Evolutionary conservation across 306 rosid genomes (phyloP).

Genomic region (Citrullus mucosospermus): DNA sequence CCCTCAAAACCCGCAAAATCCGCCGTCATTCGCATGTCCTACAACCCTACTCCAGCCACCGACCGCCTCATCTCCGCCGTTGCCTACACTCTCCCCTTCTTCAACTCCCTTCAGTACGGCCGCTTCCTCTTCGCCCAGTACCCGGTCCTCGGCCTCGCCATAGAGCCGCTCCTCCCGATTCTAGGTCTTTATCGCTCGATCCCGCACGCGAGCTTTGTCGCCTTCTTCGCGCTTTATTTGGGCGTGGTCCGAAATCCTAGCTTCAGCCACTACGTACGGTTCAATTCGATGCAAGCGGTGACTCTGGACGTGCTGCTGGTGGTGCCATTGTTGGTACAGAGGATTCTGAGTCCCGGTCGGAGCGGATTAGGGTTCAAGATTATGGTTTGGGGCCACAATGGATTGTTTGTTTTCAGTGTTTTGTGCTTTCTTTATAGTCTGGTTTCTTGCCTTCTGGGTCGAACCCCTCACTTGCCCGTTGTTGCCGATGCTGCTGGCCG

Average conservation of each 20-base stretch:
- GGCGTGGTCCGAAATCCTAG: conserved; percentile 71
- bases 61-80: conserved; percentile 74
- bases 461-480: conserved; percentile 62
- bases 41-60: conserved; percentile 34
- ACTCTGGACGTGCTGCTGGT: conserved; percentile 75
- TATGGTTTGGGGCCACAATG: conserved; percentile 39
- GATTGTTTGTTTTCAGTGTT: conserved; percentile 42
- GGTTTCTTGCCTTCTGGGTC: conserved; percentile 46
- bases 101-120: conserved; percentile 84
- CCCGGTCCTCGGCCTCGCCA: conserved; percentile 44
- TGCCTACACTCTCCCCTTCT: conserved; percentile 73
- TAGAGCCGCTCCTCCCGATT: conserved; percentile 70
- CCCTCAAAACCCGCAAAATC: conserved; percentile 1
- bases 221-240: conserved; percentile 83
- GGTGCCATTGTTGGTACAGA: conserved; percentile 47
- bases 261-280: conserved; percentile 47
- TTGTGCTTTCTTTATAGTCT: conserved; percentile 48
- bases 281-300: conserved; percentile 84
- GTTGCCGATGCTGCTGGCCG: conserved; percentile 83
- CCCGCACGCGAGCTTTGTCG: conserved; percentile 78
- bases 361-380: conserved; percentile 35
- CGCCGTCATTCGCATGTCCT: conserved; percentile 36
- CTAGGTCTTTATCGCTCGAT: conserved; percentile 53
- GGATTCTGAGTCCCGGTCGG: conserved; percentile 56
- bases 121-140: conserved; percentile 45